phyloP scores from a whole-genome alignment of 129 eudicot genomes.

The Flaveria linearis region DNA sequence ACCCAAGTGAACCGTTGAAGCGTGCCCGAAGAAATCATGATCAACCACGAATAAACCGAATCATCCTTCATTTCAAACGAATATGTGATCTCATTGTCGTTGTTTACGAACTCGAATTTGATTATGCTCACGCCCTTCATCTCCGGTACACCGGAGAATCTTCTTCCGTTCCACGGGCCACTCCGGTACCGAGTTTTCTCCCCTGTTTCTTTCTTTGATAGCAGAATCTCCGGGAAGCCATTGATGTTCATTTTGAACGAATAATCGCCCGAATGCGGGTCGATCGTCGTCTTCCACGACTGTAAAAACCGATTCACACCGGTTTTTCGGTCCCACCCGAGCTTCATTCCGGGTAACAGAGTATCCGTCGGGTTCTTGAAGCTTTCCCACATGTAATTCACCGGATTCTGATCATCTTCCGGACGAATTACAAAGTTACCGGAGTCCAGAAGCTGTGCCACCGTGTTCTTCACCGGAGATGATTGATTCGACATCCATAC shows the following conservation, averaged over 20 bases:
- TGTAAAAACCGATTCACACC: slow-evolving; percentile 41
- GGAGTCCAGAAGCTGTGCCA: slow-evolving; percentile 54
- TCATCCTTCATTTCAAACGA: slow-evolving; percentile 29
- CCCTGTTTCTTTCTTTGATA: not conserved
- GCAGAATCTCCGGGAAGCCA: slow-evolving; percentile 50
- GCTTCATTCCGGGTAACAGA: slow-evolving; percentile 60
- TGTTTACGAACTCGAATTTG: slow-evolving; percentile 21
- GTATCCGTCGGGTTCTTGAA: slow-evolving; percentile 73
- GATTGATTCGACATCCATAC: slow-evolving; percentile 52
- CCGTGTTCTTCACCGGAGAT: slow-evolving; percentile 22
- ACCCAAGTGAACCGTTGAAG: slow-evolving; percentile 59
- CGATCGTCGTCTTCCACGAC: slow-evolving; percentile 46
- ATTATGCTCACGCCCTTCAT: slow-evolving; percentile 37
- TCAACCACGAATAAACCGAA: slow-evolving; percentile 44
- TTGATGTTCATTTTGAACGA: slow-evolving; percentile 32
- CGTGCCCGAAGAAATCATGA: slow-evolving; percentile 30
- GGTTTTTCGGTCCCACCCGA: slow-evolving; percentile 53
- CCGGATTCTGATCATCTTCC: slow-evolving; percentile 32
- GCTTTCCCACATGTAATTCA: slow-evolving; percentile 62
- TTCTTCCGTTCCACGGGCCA: slow-evolving; percentile 69
- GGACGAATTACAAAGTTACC: slow-evolving; percentile 64
- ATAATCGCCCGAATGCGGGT: slow-evolving; percentile 55
- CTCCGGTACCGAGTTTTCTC: slow-evolving; percentile 34
- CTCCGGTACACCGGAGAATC: slow-evolving; percentile 70
- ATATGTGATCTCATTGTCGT: slow-evolving; percentile 40